Evolutionary conservation across 179 eudicot species (phyloP).

Genomic region (Beta lomatogona): DNA sequence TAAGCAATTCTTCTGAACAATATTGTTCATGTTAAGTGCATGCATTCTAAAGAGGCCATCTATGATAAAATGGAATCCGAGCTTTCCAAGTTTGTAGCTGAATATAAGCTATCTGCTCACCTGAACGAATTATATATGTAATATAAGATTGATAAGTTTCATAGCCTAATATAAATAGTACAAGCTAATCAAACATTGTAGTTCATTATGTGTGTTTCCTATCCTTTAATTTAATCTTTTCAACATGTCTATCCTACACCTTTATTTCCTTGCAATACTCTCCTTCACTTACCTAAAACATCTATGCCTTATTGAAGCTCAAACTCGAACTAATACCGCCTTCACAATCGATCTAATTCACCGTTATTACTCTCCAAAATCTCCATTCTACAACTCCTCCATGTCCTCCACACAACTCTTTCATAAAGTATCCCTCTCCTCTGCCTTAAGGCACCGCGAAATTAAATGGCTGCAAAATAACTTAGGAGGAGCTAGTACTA

Average conservation of each 20-base stretch:
- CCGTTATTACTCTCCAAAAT: conserved; percentile 18
- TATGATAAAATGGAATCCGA: neutral
- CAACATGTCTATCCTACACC: conserved; percentile 22
- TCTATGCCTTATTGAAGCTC: conserved; percentile 14
- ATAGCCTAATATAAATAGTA: neutral
- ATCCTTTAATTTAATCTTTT: neutral
- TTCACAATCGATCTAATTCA: conserved; percentile 19
- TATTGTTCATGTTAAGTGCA: neutral
- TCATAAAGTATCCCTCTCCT: neutral
- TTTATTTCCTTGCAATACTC: conserved; percentile 24
- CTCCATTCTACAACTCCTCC: conserved; percentile 21
- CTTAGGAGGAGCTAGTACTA: neutral
- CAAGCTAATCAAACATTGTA: neutral
- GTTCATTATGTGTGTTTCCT: neutral
- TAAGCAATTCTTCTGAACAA: no score
- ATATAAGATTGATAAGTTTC: neutral
- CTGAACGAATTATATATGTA: neutral
- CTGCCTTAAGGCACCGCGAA: conserved; percentile 8
- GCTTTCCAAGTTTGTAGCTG: conserved; percentile 19
- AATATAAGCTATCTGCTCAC: conserved; percentile 13
- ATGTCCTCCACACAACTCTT: neutral
- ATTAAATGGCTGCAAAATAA: neutral
- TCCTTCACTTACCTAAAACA: conserved; percentile 7
- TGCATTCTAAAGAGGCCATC: conserved; percentile 2
- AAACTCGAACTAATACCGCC: neutral